Evolutionary conservation across 176 grass and related monocot genomes (phyloP), one percentile per base, ranked within the genome.

Genomic region (Elymus sibiricus): DNA sequence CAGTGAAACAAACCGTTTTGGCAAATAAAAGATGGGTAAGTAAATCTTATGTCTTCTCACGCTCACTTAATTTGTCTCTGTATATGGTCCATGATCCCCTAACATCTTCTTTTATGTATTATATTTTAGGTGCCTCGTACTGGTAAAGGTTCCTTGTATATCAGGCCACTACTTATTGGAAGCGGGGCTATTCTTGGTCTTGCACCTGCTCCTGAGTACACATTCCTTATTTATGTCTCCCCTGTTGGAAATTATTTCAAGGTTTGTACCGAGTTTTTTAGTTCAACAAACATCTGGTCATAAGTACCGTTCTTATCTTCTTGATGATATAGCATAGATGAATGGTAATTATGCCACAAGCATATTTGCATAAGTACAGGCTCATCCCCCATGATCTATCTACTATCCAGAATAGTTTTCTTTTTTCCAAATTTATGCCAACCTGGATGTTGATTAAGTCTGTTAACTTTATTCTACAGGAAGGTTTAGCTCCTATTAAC

Each of bases 241-340:
- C 96, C 96, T 89, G 91, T 98, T 88, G 96, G 96, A 56, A 98
- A 91, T 58, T 98, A 95, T 83, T 98, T 98, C 81, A 98, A 95
- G 96, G 96, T 98, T 87, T 16, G 89, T 92, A 58, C 87, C 19
- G 9, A 51, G 0, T 46, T 86, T 74, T 66, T 58, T 9, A 22
- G 55, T 58, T 58, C 55, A 58, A 22, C 55, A 58, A 9, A 22
- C 55, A 58, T 22, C 21, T 0, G 21, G 7, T 75, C 51, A 46
- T 19, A 59, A 89, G 5, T 11, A 14, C 5, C 64, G 1, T 58
- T 85, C 15, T 47, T 83, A 11, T 51, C 31, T 82, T 69, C 65
- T 58, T 32, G 32, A 2, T 74, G 26, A 14, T 82, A 65, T 42
- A 73, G 29, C 16, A 15, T 78, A 72, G 79, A 32, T 78, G 34